Conservation (phyloP, 2,329 filamentous ascomycete species). For the Escovopsis sp. region DNA sequence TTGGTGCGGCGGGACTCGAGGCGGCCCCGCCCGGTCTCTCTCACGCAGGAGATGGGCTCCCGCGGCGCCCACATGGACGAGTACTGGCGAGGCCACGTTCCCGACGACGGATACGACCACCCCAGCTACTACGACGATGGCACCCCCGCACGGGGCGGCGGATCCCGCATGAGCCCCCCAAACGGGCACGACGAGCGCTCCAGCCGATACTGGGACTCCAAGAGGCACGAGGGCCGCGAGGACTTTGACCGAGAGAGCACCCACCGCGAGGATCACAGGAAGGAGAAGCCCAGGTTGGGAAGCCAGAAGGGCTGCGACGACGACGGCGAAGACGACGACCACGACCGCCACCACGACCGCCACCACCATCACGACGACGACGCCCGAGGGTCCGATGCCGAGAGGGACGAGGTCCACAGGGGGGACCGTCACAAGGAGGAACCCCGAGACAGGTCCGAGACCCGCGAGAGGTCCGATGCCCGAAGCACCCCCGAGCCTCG, state of each 20-base stretch:
- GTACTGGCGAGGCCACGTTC: conserved; percentile 33
- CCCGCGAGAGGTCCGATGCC: conserved; percentile 17
- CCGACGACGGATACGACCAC: conserved; percentile 27
- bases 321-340: too few relatives aligned
- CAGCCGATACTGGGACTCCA: conserved; percentile 21
- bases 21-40: conserved; percentile 31
- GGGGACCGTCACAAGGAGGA: conserved; percentile 1
- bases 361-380: conserved; percentile 10
- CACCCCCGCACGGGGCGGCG: conserved; percentile 34
- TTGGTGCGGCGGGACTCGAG: conserved; percentile 11
- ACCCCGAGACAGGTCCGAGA: conserved; percentile 12
- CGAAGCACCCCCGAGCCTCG: conserved; percentile 18
- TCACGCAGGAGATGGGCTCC: conserved; percentile 36
- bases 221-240: conserved; percentile 13
- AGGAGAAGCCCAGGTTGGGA: background rate
- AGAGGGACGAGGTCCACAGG: conserved; percentile 16
- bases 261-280: conserved; percentile 12
- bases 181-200: conserved; percentile 27
- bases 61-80: conserved; percentile 32
- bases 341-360: too few relatives aligned
- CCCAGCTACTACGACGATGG: conserved; percentile 31
- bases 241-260: background rate
- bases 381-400: conserved; percentile 13
- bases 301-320: background rate
- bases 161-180: conserved; percentile 29